A percentile compares a stretch with the other conserved stretches of the same genome.
Evolutionary conservation across 345 rosid genomes (phyloP).

Genomic region (Eucalyptus regnans): DNA sequence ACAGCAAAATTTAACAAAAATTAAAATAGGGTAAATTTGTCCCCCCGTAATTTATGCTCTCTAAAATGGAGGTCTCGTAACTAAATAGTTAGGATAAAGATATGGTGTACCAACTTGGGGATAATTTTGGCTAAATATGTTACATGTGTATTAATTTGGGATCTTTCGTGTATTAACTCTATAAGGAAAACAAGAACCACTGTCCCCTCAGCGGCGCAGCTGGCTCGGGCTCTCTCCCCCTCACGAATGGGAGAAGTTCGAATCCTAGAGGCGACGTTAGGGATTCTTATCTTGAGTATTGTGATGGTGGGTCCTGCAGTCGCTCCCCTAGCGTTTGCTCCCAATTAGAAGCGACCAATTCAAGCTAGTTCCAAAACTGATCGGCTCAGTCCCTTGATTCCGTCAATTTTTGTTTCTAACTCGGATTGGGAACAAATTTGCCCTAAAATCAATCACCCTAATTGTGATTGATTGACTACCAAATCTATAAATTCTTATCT

Average conservation of each 20-base stretch:
- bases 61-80: no score
- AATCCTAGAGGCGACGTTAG: no score
- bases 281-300: no score
- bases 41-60: rapidly evolving
- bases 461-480: neutral
- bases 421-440: neutral
- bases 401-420: no score
- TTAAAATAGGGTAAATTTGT: rapidly evolving
- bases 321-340: no score
- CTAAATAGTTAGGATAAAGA: no score
- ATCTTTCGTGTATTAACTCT: rapidly evolving
- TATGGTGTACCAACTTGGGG: rapidly evolving
- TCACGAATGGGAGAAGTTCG: no score
- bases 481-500: neutral
- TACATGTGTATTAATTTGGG: rapidly evolving
- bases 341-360: neutral
- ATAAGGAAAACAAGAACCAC: no score
- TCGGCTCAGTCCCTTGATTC: rapidly evolving
- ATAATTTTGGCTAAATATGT: rapidly evolving
- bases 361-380: neutral
- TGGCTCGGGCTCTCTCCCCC: no score
- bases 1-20: rapidly evolving
- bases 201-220: no score
- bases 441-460: neutral
- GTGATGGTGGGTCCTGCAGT: no score